These are phyloP conservation scores for Verbena officinalis DNA, from an alignment of 257 asterid genomes.

Conservation along the genomic window DNA sequence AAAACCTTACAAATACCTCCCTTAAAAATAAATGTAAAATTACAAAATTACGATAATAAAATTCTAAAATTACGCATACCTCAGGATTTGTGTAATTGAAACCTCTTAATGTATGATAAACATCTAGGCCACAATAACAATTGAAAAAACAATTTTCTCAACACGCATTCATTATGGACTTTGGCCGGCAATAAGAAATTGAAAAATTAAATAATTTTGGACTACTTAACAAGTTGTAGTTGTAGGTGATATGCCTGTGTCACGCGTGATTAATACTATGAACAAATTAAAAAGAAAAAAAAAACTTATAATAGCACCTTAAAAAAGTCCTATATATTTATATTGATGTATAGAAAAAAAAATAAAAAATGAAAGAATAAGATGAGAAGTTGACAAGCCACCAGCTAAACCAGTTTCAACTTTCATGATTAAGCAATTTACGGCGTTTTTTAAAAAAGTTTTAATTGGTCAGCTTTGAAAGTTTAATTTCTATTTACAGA, in stretches of 20 bases:
- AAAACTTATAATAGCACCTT: not conserved
- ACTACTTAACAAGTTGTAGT: not conserved
- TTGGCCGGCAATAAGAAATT: too few species aligned
- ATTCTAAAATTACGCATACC: too few species aligned
- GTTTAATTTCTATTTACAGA: not conserved
- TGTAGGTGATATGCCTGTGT: not conserved
- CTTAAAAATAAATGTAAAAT: too few species aligned
- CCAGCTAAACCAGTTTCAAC: not conserved
- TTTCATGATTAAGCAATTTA: conserved; percentile 18
- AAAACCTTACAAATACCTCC: too few species aligned
- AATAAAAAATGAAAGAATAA: not conserved
- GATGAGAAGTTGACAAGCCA: conserved; percentile 3
- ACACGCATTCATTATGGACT: too few species aligned
- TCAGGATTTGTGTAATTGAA: too few species aligned
- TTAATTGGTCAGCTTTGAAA: not conserved
- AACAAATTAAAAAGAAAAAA: not conserved
- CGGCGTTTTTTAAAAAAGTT: not conserved
- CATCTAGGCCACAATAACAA: not conserved
- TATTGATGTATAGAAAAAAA: too few species aligned
- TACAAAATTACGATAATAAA: too few species aligned
- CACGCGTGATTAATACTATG: not conserved
- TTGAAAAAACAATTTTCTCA: too few species aligned
- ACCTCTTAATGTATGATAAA: too few species aligned
- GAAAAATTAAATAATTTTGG: too few species aligned
- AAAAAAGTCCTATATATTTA: too few species aligned